Evolutionary conservation across 495 filamentous ascomycete species (phyloP).

Genomic region (Penicillium daleae): DNA sequence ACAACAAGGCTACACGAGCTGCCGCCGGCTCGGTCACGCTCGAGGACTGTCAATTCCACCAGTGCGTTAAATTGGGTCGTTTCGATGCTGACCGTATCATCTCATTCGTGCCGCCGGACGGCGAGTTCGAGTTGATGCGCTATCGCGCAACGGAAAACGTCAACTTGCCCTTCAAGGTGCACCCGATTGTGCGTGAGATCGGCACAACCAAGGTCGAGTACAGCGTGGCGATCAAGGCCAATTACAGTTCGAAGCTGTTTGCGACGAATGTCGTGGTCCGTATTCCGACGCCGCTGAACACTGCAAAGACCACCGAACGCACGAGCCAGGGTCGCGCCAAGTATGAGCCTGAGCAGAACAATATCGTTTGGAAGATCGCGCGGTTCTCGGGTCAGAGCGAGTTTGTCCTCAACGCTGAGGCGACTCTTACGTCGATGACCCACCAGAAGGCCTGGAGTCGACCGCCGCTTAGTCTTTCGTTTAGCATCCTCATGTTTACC

Average conservation of each 20-base stretch:
- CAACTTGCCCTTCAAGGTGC: slow-evolving; percentile 98
- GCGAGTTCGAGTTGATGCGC: slow-evolving; percentile 98
- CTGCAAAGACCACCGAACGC: slow-evolving; percentile 90
- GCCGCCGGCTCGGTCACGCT: slow-evolving; percentile 95
- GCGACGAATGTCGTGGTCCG: slow-evolving; percentile 97
- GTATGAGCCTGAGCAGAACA: slow-evolving; percentile 97
- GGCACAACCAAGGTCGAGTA: slow-evolving; percentile 98
- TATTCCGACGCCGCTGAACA: slow-evolving; percentile 96
- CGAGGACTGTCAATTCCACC: slow-evolving; percentile 99
- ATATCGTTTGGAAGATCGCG: slow-evolving; percentile 99
- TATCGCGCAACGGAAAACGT: slow-evolving; percentile 99
- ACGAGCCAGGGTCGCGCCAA: slow-evolving; percentile 95
- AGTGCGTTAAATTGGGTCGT: slow-evolving; percentile 96
- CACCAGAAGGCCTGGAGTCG: slow-evolving; percentile 98
- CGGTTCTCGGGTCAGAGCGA: slow-evolving; percentile 95
- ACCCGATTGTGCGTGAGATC: slow-evolving; percentile 96
- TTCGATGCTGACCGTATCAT: slow-evolving; percentile 98
- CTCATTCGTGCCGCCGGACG: slow-evolving; percentile 95
- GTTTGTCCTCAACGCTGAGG: slow-evolving; percentile 92
- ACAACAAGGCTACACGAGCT: slow-evolving; percentile 85
- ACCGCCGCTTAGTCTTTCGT: slow-evolving; percentile 88
- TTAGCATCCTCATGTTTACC: slow-evolving; percentile 97
- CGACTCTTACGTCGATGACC: slow-evolving; percentile 92
- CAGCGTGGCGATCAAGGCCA: slow-evolving; percentile 95
- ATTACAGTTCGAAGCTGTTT: slow-evolving; percentile 95